phyloP scores from a whole-genome alignment of 345 rosid species.

The Gossypium longicalyx region DNA sequence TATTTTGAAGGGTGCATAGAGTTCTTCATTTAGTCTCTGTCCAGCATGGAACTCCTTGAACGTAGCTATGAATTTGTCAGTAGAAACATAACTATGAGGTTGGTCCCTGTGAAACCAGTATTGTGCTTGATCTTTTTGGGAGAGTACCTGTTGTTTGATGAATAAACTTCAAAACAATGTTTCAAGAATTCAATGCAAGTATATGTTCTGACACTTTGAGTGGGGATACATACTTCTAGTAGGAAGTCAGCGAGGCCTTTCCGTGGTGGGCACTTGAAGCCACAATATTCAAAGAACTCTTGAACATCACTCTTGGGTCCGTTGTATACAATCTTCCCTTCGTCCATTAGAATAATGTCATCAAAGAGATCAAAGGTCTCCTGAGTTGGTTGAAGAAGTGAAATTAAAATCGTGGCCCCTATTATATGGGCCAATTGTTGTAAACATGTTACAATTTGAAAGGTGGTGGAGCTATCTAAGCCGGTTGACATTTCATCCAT shows the following conservation, averaged over 20 bases:
- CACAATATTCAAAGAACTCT: constrained; percentile 57
- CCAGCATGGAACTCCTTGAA: constrained; percentile 42
- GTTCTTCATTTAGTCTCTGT: constrained; percentile 33
- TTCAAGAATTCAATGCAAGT: background rate
- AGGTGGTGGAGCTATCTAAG: constrained; percentile 70
- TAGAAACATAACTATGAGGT: constrained; percentile 42
- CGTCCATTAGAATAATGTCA: constrained; percentile 54
- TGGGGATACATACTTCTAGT: constrained; percentile 42
- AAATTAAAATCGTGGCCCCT: constrained; percentile 45
- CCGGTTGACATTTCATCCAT: constrained; percentile 83
- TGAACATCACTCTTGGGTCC: constrained; percentile 54
- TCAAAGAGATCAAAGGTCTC: constrained; percentile 72
- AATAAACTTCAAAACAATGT: background rate
- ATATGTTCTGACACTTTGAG: background rate
- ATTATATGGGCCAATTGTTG: constrained; percentile 57
- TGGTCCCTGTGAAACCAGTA: constrained; percentile 39
- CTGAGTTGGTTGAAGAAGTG: constrained; percentile 77
- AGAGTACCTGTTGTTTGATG: constrained; percentile 37
- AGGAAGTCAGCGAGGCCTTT: constrained; percentile 71
- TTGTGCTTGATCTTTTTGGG: constrained; percentile 58
- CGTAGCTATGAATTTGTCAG: constrained; percentile 27
- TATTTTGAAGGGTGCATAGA: constrained; percentile 34
- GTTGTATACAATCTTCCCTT: constrained; percentile 63
- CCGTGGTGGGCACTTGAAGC: constrained; percentile 60
- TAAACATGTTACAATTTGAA: constrained; percentile 56